Conservation (phyloP, 2,329 filamentous ascomycete species). For the Hypoxylon sp. region DNA sequence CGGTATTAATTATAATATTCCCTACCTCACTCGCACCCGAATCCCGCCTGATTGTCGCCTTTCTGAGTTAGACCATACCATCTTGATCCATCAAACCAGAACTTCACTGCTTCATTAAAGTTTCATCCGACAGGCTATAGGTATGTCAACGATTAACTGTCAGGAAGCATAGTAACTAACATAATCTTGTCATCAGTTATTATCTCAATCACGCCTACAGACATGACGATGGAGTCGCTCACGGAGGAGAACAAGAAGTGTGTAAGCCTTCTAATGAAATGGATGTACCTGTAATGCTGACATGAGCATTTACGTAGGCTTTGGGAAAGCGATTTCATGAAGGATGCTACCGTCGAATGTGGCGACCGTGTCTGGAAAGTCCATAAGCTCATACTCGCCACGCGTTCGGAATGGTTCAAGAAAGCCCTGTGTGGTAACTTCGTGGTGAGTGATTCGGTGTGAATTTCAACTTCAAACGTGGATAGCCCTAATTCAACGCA, state of each 20-base stretch:
- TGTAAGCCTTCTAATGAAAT: neutral
- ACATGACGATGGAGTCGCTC: neutral
- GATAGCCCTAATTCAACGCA: neutral
- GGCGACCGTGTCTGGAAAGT: slow-evolving; percentile 4
- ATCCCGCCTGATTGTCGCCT: too few species aligned
- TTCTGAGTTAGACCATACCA: too few species aligned
- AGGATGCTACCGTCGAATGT: slow-evolving; percentile 11
- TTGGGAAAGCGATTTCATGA: neutral
- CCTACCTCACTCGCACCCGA: too few species aligned
- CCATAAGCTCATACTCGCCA: slow-evolving; percentile 13
- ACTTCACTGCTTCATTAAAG: too few species aligned
- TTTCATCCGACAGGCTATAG: too few species aligned
- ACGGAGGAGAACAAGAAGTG: neutral
- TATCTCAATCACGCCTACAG: neutral
- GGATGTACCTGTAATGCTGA: neutral
- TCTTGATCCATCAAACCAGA: too few species aligned
- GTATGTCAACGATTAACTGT: too few species aligned
- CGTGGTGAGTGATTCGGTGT: neutral
- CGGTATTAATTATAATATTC: too few species aligned
- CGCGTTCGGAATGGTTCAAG: slow-evolving; percentile 26
- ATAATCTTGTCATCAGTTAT: neutral
- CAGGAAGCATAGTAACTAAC: too few species aligned
- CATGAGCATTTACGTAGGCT: slow-evolving; percentile 1
- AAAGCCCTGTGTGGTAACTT: neutral
- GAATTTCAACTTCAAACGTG: neutral